phyloP scores from a whole-genome alignment of 1,284 basidiomycete species.

The Rhizoctonia solani region DNA sequence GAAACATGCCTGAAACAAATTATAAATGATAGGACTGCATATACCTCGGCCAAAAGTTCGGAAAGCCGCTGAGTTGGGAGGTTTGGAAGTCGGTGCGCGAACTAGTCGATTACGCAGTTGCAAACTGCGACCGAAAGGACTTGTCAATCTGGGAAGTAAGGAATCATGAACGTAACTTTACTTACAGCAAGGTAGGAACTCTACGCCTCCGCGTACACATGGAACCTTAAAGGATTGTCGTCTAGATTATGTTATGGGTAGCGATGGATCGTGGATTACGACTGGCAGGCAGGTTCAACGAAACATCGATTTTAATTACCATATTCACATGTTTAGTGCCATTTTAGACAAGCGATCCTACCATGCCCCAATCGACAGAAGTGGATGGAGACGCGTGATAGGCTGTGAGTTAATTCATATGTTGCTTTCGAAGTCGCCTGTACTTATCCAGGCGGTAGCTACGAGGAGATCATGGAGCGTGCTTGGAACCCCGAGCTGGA shows the following conservation, averaged over 20 bases:
- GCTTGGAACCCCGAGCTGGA: conserved; percentile 69
- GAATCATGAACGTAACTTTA: conserved; percentile 80
- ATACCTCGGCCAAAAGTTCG: conserved; percentile 83
- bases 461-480: conserved; percentile 60
- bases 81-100: conserved; percentile 57
- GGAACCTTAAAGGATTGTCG: background rate
- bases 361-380: conserved; percentile 53
- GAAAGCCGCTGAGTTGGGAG: conserved; percentile 51
- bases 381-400: conserved; percentile 78
- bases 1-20: background rate
- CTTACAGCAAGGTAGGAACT: conserved; percentile 34
- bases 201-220: conserved; percentile 89
- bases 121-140: conserved; percentile 67
- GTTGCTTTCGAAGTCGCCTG: background rate
- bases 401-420: conserved; percentile 56
- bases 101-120: conserved; percentile 59
- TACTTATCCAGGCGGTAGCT: conserved; percentile 32
- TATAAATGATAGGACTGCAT: conserved; percentile 69
- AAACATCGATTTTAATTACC: no score
- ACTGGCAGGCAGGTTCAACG: background rate
- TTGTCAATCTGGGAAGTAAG: conserved; percentile 87
- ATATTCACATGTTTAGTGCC: background rate
- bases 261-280: conserved; percentile 80
- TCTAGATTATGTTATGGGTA: conserved; percentile 56
- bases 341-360: conserved; percentile 66